Evolutionary conservation across 1,284 basidiomycete genomes (phyloP).

Genomic region (Stereum hirsutum): DNA sequence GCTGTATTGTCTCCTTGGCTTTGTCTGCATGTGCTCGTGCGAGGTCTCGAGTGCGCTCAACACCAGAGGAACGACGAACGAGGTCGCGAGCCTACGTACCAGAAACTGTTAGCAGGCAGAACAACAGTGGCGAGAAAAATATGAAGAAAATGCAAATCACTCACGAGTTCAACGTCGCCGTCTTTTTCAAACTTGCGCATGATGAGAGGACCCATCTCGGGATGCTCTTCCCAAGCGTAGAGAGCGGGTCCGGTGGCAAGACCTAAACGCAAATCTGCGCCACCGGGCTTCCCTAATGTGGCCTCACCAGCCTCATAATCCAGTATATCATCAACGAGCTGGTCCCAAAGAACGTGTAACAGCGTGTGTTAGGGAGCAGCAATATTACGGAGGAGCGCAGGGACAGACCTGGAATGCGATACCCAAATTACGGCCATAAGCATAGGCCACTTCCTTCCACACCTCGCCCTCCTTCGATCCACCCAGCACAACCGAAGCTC

Average conservation of each 20-base stretch:
- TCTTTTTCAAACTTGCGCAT: conserved; percentile 72
- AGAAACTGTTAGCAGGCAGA: not conserved
- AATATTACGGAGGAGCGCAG: not conserved
- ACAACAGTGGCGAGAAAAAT: not conserved
- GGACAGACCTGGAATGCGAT: conserved; percentile 86
- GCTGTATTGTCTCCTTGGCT: conserved; percentile 61
- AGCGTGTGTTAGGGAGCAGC: not conserved
- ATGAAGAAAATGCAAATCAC: conserved; percentile 16
- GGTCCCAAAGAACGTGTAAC: conserved; percentile 1
- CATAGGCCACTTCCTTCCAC: conserved; percentile 92
- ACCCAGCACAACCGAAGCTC: conserved; percentile 85
- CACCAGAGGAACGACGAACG: conserved; percentile 68
- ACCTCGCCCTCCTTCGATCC: conserved; percentile 76
- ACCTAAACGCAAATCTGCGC: conserved; percentile 82
- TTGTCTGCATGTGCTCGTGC: conserved; percentile 74
- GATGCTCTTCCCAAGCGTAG: conserved; percentile 91
- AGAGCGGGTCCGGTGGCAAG: conserved; percentile 89
- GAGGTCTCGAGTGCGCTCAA: conserved; percentile 73
- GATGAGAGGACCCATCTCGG: conserved; percentile 78
- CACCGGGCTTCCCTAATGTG: conserved; percentile 78
- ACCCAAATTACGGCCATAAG: conserved; percentile 83
- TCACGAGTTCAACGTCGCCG: conserved; percentile 81
- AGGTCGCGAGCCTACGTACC: conserved; percentile 57
- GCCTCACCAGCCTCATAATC: conserved; percentile 71
- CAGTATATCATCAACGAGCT: conserved; percentile 91